These are phyloP conservation scores for Neurospora tetraspora DNA, from an alignment of 495 filamentous ascomycete species.

Conservation along the genomic window DNA sequence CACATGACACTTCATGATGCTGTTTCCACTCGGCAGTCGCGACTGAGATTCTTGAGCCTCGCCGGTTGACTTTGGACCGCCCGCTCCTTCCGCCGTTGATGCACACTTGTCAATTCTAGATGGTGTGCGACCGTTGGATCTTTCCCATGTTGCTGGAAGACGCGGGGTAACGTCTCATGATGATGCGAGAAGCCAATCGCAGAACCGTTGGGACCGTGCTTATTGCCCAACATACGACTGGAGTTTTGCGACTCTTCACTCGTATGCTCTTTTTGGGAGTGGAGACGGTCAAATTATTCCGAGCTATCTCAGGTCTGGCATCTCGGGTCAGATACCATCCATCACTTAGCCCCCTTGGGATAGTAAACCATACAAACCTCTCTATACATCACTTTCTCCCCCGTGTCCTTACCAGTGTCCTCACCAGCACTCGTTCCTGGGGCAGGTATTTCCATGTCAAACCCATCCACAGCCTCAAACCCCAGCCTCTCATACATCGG, in stretches of 20 bases:
- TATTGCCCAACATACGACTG: too few species aligned
- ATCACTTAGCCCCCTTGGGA: neutral
- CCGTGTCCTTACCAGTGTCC: too few species aligned
- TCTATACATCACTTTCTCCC: too few species aligned
- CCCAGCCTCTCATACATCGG: constrained; percentile 33
- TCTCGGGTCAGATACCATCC: too few species aligned
- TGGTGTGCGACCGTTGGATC: neutral
- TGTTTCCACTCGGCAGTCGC: neutral
- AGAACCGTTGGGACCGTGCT: neutral
- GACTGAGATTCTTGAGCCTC: neutral
- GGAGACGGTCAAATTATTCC: too few species aligned
- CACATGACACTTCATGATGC: neutral
- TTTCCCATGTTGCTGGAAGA: neutral
- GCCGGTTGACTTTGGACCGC: neutral
- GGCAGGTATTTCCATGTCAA: constrained; percentile 21
- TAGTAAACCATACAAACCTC: constrained; percentile 25
- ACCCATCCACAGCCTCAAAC: constrained; percentile 21
- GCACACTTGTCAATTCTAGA: neutral
- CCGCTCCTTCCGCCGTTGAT: neutral
- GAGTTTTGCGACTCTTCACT: too few species aligned
- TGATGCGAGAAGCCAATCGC: neutral
- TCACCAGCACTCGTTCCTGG: neutral
- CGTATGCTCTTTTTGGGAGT: too few species aligned
- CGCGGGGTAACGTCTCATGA: neutral
- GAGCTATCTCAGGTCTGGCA: too few species aligned